These are phyloP conservation scores for Exidia glandulosa DNA, from an alignment of 768 basidiomycete species.

Conservation along the genomic window DNA sequence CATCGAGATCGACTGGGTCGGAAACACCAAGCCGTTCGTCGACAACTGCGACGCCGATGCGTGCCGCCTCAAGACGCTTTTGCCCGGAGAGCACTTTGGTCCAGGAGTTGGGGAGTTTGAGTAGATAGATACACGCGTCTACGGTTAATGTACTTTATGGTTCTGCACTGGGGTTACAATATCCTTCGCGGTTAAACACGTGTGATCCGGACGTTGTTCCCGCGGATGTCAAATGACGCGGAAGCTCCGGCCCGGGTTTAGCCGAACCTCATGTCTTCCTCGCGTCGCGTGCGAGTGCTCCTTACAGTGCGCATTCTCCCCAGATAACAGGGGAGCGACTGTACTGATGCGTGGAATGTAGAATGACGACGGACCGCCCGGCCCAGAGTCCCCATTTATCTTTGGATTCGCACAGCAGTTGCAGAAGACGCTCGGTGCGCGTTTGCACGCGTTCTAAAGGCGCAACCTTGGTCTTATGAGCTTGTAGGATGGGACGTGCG, in stretches of 20 bases:
- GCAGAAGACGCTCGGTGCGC: slow-evolving; percentile 45
- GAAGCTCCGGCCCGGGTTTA: no score
- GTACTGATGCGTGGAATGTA: slow-evolving; percentile 46
- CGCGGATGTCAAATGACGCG: no score
- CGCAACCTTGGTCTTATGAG: neutral
- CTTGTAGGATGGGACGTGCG: slow-evolving; percentile 62
- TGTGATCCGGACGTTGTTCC: no score
- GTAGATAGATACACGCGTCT: no score
- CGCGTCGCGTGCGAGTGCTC: neutral
- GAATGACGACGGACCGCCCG: slow-evolving; percentile 83
- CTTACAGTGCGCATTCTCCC: neutral
- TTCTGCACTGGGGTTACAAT: no score
- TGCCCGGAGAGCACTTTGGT: slow-evolving; percentile 14
- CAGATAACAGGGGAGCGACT: neutral
- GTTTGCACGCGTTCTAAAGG: neutral
- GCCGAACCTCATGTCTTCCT: neutral
- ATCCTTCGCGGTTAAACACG: no score
- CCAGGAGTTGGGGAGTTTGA: slow-evolving; percentile 4
- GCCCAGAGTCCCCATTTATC: slow-evolving; percentile 61
- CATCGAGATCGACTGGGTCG: slow-evolving; percentile 20
- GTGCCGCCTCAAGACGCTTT: slow-evolving; percentile 11
- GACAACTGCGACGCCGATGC: slow-evolving; percentile 4
- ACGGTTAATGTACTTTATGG: no score
- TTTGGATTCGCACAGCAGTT: slow-evolving; percentile 59
- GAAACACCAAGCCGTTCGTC: slow-evolving; percentile 14